A percentile compares a stretch with the other conserved stretches of the same genome.
These are phyloP conservation scores for Sporothrix inflata DNA, from an alignment of 2,329 filamentous ascomycete genomes.

Conservation along the genomic window DNA sequence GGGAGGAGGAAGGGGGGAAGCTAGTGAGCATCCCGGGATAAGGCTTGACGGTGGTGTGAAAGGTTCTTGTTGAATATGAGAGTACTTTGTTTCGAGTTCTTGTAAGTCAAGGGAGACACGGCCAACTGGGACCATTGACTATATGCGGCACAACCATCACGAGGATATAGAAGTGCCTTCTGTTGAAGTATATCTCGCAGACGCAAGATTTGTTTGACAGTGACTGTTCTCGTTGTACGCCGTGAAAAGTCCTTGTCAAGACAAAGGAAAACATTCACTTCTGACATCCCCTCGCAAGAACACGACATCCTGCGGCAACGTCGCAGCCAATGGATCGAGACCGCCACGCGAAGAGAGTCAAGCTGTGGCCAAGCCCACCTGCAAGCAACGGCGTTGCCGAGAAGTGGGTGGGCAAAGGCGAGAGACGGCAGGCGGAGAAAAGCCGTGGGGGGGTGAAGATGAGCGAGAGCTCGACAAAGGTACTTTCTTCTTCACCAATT, in stretches of 20 bases:
- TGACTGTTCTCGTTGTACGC: no score
- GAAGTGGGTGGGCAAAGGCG: neutral
- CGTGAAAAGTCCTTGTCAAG: no score
- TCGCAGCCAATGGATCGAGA: neutral
- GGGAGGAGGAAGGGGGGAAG: neutral
- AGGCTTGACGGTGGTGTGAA: neutral
- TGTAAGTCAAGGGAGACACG: no score
- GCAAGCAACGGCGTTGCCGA: slow-evolving; percentile 27
- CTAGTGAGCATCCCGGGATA: slow-evolving; percentile 3
- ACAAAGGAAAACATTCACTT: neutral
- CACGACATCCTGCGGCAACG: neutral
- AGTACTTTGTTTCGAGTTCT: neutral
- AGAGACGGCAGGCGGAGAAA: neutral
- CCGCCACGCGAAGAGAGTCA: no score
- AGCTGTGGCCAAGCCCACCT: neutral
- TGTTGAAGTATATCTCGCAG: no score
- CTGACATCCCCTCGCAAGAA: neutral
- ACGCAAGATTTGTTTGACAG: no score
- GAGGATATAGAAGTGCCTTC: no score
- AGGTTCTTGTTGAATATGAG: neutral
- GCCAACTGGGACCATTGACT: no score
- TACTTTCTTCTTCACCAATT: neutral
- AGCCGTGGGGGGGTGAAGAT: neutral
- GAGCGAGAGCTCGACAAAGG: neutral
- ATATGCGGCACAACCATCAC: no score